Evolutionary conservation across 139 green algal species (phyloP), one percentile per base, ranked within the genome.

Genomic region (Chlamydomonas urium): DNA sequence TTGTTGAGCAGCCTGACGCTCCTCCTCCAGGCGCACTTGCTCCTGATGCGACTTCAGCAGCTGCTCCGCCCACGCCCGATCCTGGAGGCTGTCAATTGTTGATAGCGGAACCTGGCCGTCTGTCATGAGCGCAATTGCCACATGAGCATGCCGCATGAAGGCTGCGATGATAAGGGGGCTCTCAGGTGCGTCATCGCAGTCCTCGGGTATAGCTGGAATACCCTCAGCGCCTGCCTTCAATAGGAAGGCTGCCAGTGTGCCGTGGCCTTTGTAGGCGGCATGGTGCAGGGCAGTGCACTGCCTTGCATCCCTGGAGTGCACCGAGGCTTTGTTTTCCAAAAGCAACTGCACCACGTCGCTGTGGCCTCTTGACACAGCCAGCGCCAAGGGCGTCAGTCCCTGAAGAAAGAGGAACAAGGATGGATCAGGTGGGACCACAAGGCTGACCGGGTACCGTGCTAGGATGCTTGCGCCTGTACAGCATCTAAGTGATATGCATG

Each of bases 201-300:
- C 24, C 17, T 14, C 24, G 53, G 53, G 53, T 63, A n/a, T n/a
- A n/a, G n/a, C n/a, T n/a, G n/a, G n/a, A n/a, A n/a, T n/a, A n/a
- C 29, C 6, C 53, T 34, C 26, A 33, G 53, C 26, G 53, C 53
- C 26, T 63, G 53, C 6, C 19, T 26, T 63, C 53, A 10, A 63
- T 26, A 21, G 29, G 53, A 6, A 63, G 26, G 17, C 26, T 63
- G 53, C 21, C 53, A 63, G 29, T 63, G 53, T 21, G 10, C 17
- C 53, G 26, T 63, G 21, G 6, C 53, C 53, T 26, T 63, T 63
- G 19, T 34, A 63, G 10, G 53, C 53, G 24, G 53, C 53, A 26
- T 63, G 53, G 53, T 63, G 53, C 53, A 63, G 26, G 53, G 53
- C 17, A 32, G 53, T 63, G 53, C 29, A 63, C 10, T 14, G 10